Evolutionary conservation across 495 filamentous ascomycete species (phyloP), one percentile per base, ranked within the genome.

Genomic region (Podospora conica): DNA sequence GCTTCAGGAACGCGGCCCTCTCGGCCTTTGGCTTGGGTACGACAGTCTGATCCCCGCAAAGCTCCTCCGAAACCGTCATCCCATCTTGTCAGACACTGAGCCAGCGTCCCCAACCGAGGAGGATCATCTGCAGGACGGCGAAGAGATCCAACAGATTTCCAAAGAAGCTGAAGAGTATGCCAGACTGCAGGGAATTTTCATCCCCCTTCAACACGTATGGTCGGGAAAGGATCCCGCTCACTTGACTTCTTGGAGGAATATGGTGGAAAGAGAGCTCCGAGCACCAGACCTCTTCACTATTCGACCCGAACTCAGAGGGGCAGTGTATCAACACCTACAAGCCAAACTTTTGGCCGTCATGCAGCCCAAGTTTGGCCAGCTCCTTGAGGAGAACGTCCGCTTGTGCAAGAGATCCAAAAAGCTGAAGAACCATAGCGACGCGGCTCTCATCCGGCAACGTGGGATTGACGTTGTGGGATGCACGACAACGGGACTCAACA

Each of bases 401-500:
- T 69, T 76, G 10, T 76, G 75, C 57, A 77, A 71, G 60, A 65
- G 74, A 31, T 63, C 75, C 53, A 79, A 78, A 65, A 67, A 69
- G 6, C 69, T 66, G 53, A 75, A 67, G n/a, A 76, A 70, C 66
- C 56, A 69, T 20, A 73, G 68, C 15, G 75, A 82, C 60, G 68
- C 69, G 0, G 60, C 68, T 20, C 67, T 79, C 18, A 71, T 80
- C 15, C 60, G 61, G 12, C 58, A 53, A 2, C 53, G 69, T 25
- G 23, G 55, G 2, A 72, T 81, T 27, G 73, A 82, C 53, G 73
- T 84, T 31, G 73, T 85, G 22, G 82, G 82, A n/a, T 83, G 82
- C 60, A 85, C 82, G 0, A 84, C 80, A 0, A 84, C 94, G 0
- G 95, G 95, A 4, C 74, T 97, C n/a, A 91, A 87, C 71, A 97